Percentiles rank a stretch among this genome's conserved stretches.
phyloP scores from a whole-genome alignment of 495 filamentous ascomycete genomes.

The Evansstolkia leycettana region DNA sequence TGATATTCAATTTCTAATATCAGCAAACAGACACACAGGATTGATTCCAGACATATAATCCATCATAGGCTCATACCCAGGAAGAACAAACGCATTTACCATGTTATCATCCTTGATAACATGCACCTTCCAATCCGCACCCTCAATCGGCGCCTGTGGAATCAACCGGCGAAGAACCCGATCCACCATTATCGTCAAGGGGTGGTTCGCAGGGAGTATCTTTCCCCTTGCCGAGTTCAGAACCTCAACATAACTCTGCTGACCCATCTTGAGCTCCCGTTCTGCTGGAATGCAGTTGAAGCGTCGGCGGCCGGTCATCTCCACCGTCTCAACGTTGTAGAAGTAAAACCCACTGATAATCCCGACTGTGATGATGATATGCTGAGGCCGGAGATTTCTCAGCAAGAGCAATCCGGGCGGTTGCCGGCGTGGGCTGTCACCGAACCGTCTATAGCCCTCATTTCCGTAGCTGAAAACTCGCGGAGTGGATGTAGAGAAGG shows the following conservation, averaged over 20 bases:
- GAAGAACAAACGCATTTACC: slow-evolving; percentile 81
- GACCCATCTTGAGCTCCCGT: slow-evolving; percentile 41
- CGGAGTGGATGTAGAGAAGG: slow-evolving; percentile 9
- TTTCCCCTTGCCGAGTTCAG: slow-evolving; percentile 32
- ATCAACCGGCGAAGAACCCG: slow-evolving; percentile 61
- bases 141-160: slow-evolving; percentile 49
- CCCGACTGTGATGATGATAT: slow-evolving; percentile 21
- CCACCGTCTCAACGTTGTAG: slow-evolving; percentile 65
- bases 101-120: slow-evolving; percentile 59
- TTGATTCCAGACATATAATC: neutral
- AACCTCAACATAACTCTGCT: slow-evolving; percentile 37
- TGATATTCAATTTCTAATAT: too few species aligned
- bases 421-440: slow-evolving; percentile 1
- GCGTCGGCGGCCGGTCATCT: slow-evolving; percentile 62
- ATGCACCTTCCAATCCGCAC: slow-evolving; percentile 67
- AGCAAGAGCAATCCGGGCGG: slow-evolving; percentile 9
- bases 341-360: slow-evolving; percentile 46
- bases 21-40: too few species aligned
- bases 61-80: slow-evolving; percentile 37
- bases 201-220: slow-evolving; percentile 42
- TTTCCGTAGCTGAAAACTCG: neutral
- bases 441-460: slow-evolving; percentile 23
- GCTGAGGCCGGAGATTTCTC: slow-evolving; percentile 16
- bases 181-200: slow-evolving; percentile 42
- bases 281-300: slow-evolving; percentile 63